Evolutionary conservation across 768 basidiomycete species (phyloP), one percentile per base, ranked within the genome.

Genomic region (Butyriboletus loyo): DNA sequence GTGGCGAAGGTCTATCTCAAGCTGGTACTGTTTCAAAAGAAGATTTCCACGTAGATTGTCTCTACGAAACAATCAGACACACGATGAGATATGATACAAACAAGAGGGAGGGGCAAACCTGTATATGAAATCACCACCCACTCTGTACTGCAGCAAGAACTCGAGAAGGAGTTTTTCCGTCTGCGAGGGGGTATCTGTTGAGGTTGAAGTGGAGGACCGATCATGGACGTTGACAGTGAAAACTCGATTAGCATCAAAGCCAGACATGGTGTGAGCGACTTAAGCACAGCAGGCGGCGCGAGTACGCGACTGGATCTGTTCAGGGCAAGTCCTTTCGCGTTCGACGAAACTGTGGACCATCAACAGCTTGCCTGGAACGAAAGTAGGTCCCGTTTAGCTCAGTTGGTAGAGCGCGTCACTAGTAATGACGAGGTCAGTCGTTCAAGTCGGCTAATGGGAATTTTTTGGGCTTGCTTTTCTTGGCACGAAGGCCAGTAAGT

Each of bases 121-220:
- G 72, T 98, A 98, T 48, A 91, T 83, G 74, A 94, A 98, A 63
- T 92, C 89, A 57, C 88, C 89, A 11, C 89, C 91, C 42, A 95
- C 82, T 56, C 95, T 84, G 72, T 90, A 98, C 48, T 86, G 84
- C 49, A 91, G 77, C 39, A 98, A 76, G 72, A 98, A 98, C 31
- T 97, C 89, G 46, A 86, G 78, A 22, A 96, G 77, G 25, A 86
- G 75, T 64, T 84, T 85, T 65, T 93, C 92, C 0, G 84, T 84
- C 64, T 92, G 87, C 4, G 92, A 86, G 6, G 89, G 87, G 0
- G 84, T 79, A 19, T 93, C 90, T 22, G 85, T 80, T 15, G 79
- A 73, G 11, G 77, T 72, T 17, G 80, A 75, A 8, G 80, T 62
- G 0, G 85, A 74, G 15, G 65, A 59, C 7, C 75, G 71, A 58